Percentiles rank a stretch among this genome's conserved stretches.
phyloP scores from a whole-genome alignment of 805 yeast species.

The Starmerella sp. region DNA sequence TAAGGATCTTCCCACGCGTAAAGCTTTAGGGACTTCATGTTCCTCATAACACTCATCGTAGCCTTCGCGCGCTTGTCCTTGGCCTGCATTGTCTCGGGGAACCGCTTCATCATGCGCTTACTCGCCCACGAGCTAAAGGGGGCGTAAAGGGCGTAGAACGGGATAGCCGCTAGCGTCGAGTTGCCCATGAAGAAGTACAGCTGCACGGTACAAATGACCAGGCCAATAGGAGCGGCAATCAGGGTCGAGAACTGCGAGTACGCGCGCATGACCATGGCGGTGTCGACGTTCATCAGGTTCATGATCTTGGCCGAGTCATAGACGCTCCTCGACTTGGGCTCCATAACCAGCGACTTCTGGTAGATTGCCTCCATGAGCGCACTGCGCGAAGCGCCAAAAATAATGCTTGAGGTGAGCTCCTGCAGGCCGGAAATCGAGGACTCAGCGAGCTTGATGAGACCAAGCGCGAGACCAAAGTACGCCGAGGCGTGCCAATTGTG shows the following conservation, averaged over 20 bases:
- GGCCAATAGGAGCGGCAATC: slow-evolving; percentile 87
- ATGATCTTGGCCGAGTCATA: slow-evolving; percentile 85
- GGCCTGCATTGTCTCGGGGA: slow-evolving; percentile 38
- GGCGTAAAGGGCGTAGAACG: slow-evolving; percentile 60
- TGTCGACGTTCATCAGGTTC: slow-evolving; percentile 78
- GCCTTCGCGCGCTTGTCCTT: slow-evolving; percentile 85
- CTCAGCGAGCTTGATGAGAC: not conserved
- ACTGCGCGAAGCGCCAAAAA: slow-evolving; percentile 5
- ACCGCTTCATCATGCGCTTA: slow-evolving; percentile 46
- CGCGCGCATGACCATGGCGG: slow-evolving; percentile 71
- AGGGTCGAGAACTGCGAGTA: slow-evolving; percentile 62
- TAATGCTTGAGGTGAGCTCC: not conserved
- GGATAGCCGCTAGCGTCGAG: slow-evolving; percentile 83
- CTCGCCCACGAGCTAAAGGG: slow-evolving; percentile 64
- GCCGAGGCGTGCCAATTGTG: not conserved
- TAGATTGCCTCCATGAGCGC: slow-evolving; percentile 48
- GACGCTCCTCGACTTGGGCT: slow-evolving; percentile 48
- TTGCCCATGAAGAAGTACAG: slow-evolving; percentile 63
- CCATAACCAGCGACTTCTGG: slow-evolving; percentile 53
- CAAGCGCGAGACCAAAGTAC: slow-evolving; percentile 2
- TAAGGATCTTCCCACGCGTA: slow-evolving; percentile 95
- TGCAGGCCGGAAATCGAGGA: not conserved
- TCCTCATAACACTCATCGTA: slow-evolving; percentile 72
- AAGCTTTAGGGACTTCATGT: slow-evolving; percentile 80
- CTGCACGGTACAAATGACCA: slow-evolving; percentile 58